These are phyloP conservation scores for Canariomyces notabilis DNA, from an alignment of 2,329 filamentous ascomycete genomes.

Conservation along the genomic window DNA sequence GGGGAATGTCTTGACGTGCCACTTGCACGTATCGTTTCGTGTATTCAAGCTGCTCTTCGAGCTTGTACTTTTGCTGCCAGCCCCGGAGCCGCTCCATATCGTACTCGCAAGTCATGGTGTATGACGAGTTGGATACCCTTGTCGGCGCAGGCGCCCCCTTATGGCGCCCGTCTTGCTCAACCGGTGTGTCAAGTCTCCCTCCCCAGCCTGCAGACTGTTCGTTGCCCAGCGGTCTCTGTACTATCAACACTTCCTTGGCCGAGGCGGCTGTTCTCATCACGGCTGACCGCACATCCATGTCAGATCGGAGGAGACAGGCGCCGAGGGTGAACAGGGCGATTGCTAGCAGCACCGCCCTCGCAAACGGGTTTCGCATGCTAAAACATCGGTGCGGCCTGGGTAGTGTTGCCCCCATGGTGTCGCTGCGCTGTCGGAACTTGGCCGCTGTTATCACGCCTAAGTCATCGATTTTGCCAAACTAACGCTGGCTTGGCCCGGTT, in stretches of 20 bases:
- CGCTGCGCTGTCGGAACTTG: neutral
- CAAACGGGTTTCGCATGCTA: constrained; percentile 46
- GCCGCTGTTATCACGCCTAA: too few species aligned
- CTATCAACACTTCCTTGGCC: constrained; percentile 29
- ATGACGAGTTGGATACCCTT: constrained; percentile 27
- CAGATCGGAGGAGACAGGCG: constrained; percentile 37
- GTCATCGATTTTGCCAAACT: too few species aligned
- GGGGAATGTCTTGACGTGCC: constrained; percentile 43
- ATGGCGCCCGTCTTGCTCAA: constrained; percentile 5
- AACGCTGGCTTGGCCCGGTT: too few species aligned
- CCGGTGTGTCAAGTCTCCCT: neutral
- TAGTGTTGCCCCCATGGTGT: constrained; percentile 18
- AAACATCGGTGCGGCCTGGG: constrained; percentile 36
- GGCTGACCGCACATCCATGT: constrained; percentile 37
- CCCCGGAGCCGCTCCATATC: constrained; percentile 42
- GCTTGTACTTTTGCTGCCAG: constrained; percentile 42
- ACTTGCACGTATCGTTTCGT: constrained; percentile 51
- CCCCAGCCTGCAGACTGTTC: constrained; percentile 12
- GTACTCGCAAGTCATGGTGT: constrained; percentile 46
- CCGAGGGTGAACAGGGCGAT: constrained; percentile 40
- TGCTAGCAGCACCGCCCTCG: constrained; percentile 41
- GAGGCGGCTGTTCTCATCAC: constrained; percentile 38
- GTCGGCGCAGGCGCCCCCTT: constrained; percentile 51
- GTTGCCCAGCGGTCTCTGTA: constrained; percentile 26
- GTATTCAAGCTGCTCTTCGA: constrained; percentile 51